Conservation (phyloP, 2,329 filamentous ascomycete genomes). For the Arthrobotrys conoides region DNA sequence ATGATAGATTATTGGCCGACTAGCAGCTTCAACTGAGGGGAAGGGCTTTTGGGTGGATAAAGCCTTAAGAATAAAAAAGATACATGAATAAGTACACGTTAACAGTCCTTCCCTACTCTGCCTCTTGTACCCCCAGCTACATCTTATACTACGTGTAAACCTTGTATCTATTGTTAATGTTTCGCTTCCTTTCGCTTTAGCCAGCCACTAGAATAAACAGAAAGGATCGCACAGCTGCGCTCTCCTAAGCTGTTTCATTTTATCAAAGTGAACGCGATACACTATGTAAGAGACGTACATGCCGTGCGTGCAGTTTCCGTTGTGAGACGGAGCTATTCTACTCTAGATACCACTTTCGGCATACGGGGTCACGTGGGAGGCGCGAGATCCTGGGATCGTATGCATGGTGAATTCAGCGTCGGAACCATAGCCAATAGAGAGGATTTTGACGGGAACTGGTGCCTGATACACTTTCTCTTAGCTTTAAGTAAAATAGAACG, state of each 20-base stretch:
- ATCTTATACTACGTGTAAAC: slow-evolving; percentile 11
- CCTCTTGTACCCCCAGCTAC: slow-evolving; percentile 15
- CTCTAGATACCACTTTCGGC: slow-evolving; percentile 36
- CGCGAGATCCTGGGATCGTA: slow-evolving; percentile 19
- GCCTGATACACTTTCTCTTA: slow-evolving; percentile 10
- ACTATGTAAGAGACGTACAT: slow-evolving; percentile 12
- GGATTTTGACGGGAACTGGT: background rate
- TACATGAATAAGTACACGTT: slow-evolving; percentile 12
- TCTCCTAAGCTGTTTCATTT: slow-evolving; percentile 21
- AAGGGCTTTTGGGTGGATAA: background rate
- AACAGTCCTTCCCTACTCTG: background rate
- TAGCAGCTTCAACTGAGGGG: slow-evolving; percentile 1
- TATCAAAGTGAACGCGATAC: slow-evolving; percentile 17
- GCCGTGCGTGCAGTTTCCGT: slow-evolving; percentile 24
- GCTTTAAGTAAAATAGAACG: background rate
- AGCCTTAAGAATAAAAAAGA: slow-evolving; percentile 8
- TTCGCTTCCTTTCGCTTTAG: slow-evolving; percentile 13
- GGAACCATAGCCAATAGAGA: slow-evolving; percentile 2
- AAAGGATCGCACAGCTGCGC: slow-evolving; percentile 8
- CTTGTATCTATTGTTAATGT: slow-evolving; percentile 13
- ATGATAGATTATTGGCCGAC: slow-evolving; percentile 12
- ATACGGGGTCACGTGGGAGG: slow-evolving; percentile 33
- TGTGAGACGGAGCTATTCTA: slow-evolving; percentile 32
- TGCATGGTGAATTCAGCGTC: slow-evolving; percentile 21
- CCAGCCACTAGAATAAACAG: slow-evolving; percentile 49